Conservation (phyloP, 495 filamentous ascomycete genomes). For the Bacidia gigantensis region DNA sequence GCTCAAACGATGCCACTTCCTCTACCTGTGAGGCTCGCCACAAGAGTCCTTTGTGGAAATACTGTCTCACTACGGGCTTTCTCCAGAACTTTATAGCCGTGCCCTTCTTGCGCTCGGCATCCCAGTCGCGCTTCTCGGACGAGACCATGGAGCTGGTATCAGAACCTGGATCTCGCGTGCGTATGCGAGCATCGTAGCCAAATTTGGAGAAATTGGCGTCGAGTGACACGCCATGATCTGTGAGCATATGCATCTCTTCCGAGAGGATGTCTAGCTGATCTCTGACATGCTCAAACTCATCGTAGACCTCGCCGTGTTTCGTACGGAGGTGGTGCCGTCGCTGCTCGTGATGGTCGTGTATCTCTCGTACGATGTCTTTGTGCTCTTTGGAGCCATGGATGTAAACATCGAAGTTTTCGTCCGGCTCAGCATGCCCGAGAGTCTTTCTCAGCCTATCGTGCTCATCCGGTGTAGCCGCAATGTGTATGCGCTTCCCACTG, state of each 20-base stretch:
- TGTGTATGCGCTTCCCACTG: conserved; percentile 39
- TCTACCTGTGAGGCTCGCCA: conserved; percentile 40
- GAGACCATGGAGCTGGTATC: conserved; percentile 17
- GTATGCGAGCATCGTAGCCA: conserved; percentile 42
- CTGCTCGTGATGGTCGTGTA: conserved; percentile 34
- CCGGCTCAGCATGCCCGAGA: conserved; percentile 25
- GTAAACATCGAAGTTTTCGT: conserved; percentile 36
- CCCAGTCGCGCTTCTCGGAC: conserved; percentile 27
- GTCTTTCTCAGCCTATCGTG: conserved; percentile 27
- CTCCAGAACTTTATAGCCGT: conserved; percentile 37
- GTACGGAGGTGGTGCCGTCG: conserved; percentile 28
- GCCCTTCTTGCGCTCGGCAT: conserved; percentile 29
- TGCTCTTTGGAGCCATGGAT: conserved; percentile 31
- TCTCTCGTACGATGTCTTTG: conserved; percentile 32
- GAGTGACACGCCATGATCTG: conserved; percentile 35
- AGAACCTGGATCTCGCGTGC: conserved; percentile 19
- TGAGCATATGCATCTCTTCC: conserved; percentile 37
- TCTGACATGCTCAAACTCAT: conserved; percentile 39
- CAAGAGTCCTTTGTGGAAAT: conserved; percentile 45
- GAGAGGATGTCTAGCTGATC: conserved; percentile 33
- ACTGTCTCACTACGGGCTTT: conserved; percentile 43
- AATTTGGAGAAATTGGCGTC: conserved; percentile 45
- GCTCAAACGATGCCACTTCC: conserved; percentile 42
- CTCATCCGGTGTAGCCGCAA: conserved; percentile 40
- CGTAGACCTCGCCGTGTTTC: conserved; percentile 30